Base-by-base conservation (phyloP, 805 yeast species). In the Starmerella roubikii region DNA sequence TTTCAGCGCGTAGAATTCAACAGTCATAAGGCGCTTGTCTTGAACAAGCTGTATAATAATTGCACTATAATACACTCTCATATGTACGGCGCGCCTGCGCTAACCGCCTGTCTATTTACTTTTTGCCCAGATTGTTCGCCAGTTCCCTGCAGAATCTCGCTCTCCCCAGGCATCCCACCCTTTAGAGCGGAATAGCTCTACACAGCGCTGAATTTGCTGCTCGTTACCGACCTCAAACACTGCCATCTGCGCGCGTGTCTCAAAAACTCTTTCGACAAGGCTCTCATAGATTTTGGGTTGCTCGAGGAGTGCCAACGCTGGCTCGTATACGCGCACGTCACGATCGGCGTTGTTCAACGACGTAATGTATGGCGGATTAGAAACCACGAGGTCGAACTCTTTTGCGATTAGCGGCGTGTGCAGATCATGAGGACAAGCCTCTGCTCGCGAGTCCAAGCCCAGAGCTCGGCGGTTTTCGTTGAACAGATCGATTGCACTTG, bases 341-440 rank as follows among this genome's bases (percentile, higher is more conserved):
- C 51, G 54, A 40, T 74, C 79, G 0, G 75, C 71, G 10, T 57
- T 50, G 9, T 44, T 44, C 50, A 69, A 69, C 34, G 76, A 74
- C 0, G 45, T 34, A 5, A 86, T 76, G 53, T 88, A 88, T 0
- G 98, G 98, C 1, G 98, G 98, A 50, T 88, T 88, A n/a, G 94
- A 72, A 0, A 77, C 68, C 1, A 91, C 53, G 3, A 88, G 38
- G 42, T 78, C 79, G 23, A 18, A 34, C 7, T 15, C 32, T 3
- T 36, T 35, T 8, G 24, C n/a, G 6, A 44, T 40, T 22, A 40
- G 39, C 12, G 50, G 43, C 15, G 21, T 19, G 29, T 28, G 30
- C n/a, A 40, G 26, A 22, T 35, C 40, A 23, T 31, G 42, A 25
- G 6, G 43, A 11, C 23, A n/a, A 15, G 34, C 35, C 16, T 17